phyloP scores from a whole-genome alignment of 352 stramenopile genomes.

The Phytophthora pluvialis region DNA sequence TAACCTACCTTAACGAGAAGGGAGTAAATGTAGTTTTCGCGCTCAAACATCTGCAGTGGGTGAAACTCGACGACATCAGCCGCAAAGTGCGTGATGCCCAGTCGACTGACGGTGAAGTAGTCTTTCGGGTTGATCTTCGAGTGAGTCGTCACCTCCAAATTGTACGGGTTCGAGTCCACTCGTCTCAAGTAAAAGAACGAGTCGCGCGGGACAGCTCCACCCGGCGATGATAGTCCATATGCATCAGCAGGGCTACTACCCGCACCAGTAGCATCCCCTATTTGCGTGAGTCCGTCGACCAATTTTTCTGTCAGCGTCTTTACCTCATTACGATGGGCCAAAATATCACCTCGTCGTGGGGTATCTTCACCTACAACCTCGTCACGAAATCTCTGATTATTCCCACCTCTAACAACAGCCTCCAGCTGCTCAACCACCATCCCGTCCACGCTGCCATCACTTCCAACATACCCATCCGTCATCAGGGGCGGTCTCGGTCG shows the following conservation, averaged over 20 bases:
- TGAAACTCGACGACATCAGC: constrained; percentile 88
- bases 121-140: constrained; percentile 71
- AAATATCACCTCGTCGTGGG: constrained; percentile 46
- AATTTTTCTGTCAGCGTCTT: constrained; percentile 72
- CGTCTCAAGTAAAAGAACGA: constrained; percentile 82
- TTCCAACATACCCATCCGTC: constrained; percentile 4
- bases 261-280: background rate
- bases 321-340: constrained; percentile 53
- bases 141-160: constrained; percentile 70
- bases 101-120: constrained; percentile 91
- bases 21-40: constrained; percentile 91
- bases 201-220: constrained; percentile 32
- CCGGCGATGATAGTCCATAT: constrained; percentile 1
- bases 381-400: constrained; percentile 1
- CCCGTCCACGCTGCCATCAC: background rate
- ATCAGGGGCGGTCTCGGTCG: constrained; percentile 13
- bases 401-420: background rate
- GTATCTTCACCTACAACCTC: constrained; percentile 1
- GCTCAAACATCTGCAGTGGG: constrained; percentile 88
- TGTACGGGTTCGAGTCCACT: constrained; percentile 81
- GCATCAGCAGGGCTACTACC: background rate
- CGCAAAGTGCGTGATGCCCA: constrained; percentile 91
- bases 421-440: background rate
- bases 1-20: constrained; percentile 67
- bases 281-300: constrained; percentile 45